Evolutionary conservation across 768 basidiomycete species (phyloP).

Genomic region (Rickenella mellea): DNA sequence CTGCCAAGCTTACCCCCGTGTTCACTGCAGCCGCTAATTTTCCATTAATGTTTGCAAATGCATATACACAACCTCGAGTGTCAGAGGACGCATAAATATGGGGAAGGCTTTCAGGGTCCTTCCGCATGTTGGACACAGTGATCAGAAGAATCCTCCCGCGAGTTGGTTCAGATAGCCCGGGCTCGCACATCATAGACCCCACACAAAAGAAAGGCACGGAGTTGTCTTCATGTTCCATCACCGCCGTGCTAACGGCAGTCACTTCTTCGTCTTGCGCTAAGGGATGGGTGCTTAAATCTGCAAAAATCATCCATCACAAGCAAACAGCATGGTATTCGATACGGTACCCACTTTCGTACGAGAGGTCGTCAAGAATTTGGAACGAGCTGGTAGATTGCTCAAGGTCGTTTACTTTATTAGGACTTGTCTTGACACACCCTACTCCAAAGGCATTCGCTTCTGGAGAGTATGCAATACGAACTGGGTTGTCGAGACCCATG

Average conservation of each 20-base stretch:
- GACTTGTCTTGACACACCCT: conserved; percentile 44
- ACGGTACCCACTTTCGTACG: conserved; percentile 47
- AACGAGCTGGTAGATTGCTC: conserved; percentile 45
- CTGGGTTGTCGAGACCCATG: conserved; percentile 65
- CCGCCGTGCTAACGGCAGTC: conserved; percentile 33
- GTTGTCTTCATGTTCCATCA: conserved; percentile 23
- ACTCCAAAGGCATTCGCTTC: conserved; percentile 53
- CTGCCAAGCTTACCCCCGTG: conserved; percentile 46
- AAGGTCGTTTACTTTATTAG: conserved; percentile 42
- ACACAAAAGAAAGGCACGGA: conserved; percentile 22
- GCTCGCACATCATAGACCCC: conserved; percentile 25
- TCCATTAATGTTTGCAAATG: conserved; percentile 36
- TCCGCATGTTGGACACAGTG: conserved; percentile 21
- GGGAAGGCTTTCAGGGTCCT: conserved; percentile 11
- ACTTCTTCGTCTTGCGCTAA: conserved; percentile 48
- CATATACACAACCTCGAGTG: conserved; percentile 62
- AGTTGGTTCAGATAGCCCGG: conserved; percentile 23
- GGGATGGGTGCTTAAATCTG: not conserved
- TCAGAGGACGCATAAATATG: conserved; percentile 30
- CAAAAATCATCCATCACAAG: too few relatives aligned
- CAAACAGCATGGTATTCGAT: too few relatives aligned
- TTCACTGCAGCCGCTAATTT: conserved; percentile 61
- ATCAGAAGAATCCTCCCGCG: conserved; percentile 58
- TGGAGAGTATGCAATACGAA: conserved; percentile 52
- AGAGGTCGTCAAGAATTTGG: conserved; percentile 54